Percentiles rank a stretch among this genome's conserved stretches.
Evolutionary conservation across 768 basidiomycete genomes (phyloP).

Genomic region (Lentinula edodes): DNA sequence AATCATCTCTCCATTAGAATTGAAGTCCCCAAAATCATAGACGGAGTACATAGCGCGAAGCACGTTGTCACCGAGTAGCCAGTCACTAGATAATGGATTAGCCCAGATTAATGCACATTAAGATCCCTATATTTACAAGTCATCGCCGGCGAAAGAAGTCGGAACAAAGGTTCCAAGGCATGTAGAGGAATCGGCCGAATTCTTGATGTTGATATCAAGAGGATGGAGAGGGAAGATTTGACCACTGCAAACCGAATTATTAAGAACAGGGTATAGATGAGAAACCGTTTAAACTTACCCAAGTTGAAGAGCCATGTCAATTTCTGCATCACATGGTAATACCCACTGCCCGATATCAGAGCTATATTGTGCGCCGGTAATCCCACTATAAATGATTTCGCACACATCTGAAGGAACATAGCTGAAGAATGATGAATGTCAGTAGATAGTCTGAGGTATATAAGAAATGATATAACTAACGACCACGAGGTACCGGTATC

Average conservation of each 20-base stretch:
- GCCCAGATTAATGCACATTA: neutral
- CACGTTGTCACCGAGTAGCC: slow-evolving; percentile 79
- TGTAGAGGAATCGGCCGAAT: slow-evolving; percentile 33
- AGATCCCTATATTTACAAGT: slow-evolving; percentile 56
- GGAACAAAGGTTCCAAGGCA: slow-evolving; percentile 80
- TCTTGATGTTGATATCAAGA: slow-evolving; percentile 59
- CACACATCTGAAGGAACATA: slow-evolving; percentile 65
- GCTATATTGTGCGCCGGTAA: slow-evolving; percentile 61
- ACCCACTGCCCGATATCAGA: slow-evolving; percentile 52
- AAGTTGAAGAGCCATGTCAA: slow-evolving; percentile 77
- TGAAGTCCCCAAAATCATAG: slow-evolving; percentile 82
- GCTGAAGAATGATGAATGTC: slow-evolving; percentile 25
- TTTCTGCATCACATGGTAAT: slow-evolving; percentile 69
- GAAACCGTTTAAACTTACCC: slow-evolving; percentile 39
- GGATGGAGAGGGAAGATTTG: slow-evolving; percentile 76
- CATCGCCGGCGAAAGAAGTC: slow-evolving; percentile 44
- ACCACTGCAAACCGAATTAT: slow-evolving; percentile 38
- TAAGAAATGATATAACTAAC: slow-evolving; percentile 30
- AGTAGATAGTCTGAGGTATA: neutral
- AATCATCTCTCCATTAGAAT: slow-evolving; percentile 57
- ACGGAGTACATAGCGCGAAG: slow-evolving; percentile 78
- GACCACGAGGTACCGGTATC: slow-evolving; percentile 83
- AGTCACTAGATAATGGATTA: slow-evolving; percentile 47
- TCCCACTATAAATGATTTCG: slow-evolving; percentile 61
- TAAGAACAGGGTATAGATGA: neutral